phyloP scores from a whole-genome alignment of 352 stramenopile genomes.

The Phytopythium delawarense region DNA sequence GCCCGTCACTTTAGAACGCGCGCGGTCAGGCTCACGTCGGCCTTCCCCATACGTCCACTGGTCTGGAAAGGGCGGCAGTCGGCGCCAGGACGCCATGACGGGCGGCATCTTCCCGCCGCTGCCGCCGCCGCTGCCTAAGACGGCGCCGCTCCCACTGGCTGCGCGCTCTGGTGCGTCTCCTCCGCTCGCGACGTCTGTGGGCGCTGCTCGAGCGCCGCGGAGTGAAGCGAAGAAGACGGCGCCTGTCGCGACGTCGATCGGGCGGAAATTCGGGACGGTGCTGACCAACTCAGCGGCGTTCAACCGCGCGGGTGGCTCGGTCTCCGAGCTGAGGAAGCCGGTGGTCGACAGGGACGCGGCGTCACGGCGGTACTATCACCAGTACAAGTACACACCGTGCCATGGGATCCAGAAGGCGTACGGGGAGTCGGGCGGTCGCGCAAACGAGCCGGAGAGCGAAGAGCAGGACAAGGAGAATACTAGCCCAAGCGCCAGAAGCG shows the following conservation, averaged over 20 bases:
- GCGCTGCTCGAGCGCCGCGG: not conserved
- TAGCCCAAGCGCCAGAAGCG: not conserved
- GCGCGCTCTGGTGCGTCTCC: not conserved
- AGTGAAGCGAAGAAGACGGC: not conserved
- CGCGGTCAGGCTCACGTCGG: not conserved
- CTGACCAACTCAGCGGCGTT: not conserved
- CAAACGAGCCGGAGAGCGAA: not conserved
- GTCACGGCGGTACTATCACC: slow-evolving; percentile 13
- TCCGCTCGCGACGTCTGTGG: not conserved
- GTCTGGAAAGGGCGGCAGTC: not conserved
- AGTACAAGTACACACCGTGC: slow-evolving; percentile 13
- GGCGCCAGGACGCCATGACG: not conserved
- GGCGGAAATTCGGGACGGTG: slow-evolving; percentile 4
- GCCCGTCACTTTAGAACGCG: slow-evolving; percentile 3
- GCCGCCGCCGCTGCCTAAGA: slow-evolving; percentile 5
- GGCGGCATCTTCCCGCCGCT: slow-evolving; percentile 3
- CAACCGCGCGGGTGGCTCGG: not conserved
- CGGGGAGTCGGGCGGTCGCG: not conserved
- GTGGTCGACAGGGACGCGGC: not conserved
- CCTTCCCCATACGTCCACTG: not conserved
- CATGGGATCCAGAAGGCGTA: slow-evolving; percentile 6
- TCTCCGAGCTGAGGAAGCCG: not conserved
- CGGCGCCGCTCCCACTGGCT: not conserved
- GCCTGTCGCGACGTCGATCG: not conserved
- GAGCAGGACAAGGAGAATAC: slow-evolving; percentile 4